These are phyloP conservation scores for Rhodotorula sp. DNA, from an alignment of 1,284 basidiomycete species.

Conservation along the genomic window DNA sequence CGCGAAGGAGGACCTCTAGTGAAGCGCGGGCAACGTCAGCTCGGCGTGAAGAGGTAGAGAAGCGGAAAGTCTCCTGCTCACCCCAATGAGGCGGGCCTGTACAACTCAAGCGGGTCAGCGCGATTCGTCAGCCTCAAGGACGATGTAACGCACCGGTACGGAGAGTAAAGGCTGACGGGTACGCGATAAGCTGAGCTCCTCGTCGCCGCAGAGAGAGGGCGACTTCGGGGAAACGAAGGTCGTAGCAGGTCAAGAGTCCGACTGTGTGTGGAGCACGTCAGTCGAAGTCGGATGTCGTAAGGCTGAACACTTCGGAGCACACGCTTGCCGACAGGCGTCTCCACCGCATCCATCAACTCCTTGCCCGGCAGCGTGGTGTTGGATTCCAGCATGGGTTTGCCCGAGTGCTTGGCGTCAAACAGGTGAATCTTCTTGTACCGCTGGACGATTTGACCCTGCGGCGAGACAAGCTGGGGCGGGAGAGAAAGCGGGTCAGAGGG, in stretches of 20 bases:
- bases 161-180: constrained; percentile 56
- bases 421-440: constrained; percentile 56
- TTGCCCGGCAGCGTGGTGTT: constrained; percentile 51
- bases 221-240: constrained; percentile 56
- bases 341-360: constrained; percentile 46
- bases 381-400: constrained; percentile 46
- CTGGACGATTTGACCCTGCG: constrained; percentile 49
- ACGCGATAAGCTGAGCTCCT: constrained; percentile 55
- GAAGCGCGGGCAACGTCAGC: background rate
- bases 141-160: constrained; percentile 47
- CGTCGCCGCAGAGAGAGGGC: constrained; percentile 51
- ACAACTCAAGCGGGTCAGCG: background rate
- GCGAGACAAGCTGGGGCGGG: constrained; percentile 54
- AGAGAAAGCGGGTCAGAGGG: constrained; percentile 19
- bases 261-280: constrained; percentile 22
- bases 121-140: background rate
- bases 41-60: no score
- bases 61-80: constrained; percentile 1
- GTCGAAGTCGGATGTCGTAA: background rate
- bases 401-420: constrained; percentile 55
- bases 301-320: constrained; percentile 11
- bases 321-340: constrained; percentile 50
- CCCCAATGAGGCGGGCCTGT: constrained; percentile 43
- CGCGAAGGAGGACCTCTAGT: constrained; percentile 46
- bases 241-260: constrained; percentile 58